Evolutionary conservation across 305 asterid species (phyloP).

Genomic region (Solanum hybrid): DNA sequence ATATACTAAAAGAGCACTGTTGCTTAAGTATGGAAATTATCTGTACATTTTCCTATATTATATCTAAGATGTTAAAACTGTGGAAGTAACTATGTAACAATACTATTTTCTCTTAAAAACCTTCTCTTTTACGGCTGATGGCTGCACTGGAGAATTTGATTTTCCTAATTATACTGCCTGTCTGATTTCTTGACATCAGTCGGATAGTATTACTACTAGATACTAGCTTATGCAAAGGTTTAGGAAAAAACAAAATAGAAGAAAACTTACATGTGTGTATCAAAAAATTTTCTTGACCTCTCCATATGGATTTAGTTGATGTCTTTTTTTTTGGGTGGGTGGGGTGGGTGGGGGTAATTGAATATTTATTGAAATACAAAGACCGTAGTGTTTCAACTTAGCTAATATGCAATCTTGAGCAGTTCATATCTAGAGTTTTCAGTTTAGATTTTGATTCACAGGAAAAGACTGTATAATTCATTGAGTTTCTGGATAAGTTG

Average conservation of each 20-base stretch:
- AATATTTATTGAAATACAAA: neutral
- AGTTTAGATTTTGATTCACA: neutral
- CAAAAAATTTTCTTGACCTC: neutral
- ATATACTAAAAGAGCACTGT: neutral
- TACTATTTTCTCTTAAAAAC: neutral
- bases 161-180: neutral
- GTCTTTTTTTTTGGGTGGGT: neutral
- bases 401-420: neutral
- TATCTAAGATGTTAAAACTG: neutral
- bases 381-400: neutral
- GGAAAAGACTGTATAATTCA: neutral
- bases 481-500: neutral
- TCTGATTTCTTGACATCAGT: neutral
- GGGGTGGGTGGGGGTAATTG: neutral
- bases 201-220: neutral
- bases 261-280: neutral
- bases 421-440: neutral
- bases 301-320: neutral
- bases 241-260: neutral
- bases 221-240: neutral
- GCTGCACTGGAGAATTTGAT: neutral
- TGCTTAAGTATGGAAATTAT: neutral
- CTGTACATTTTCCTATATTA: neutral
- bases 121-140: neutral
- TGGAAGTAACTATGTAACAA: neutral